These are phyloP conservation scores for Saturnispora diversa DNA, from an alignment of 805 yeast genomes.

Conservation along the genomic window DNA sequence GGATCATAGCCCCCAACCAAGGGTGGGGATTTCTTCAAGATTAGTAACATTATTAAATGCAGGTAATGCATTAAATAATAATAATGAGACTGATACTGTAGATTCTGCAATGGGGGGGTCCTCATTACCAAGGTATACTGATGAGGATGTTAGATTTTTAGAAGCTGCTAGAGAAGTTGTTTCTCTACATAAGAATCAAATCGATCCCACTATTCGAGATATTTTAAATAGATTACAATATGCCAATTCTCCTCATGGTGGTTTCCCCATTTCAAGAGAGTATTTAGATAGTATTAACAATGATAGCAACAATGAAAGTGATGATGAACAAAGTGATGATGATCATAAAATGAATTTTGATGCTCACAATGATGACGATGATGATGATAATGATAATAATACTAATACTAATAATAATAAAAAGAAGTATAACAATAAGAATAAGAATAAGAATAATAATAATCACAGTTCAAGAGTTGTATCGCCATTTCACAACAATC, in stretches of 20 bases:
- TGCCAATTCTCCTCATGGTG: constrained; percentile 52
- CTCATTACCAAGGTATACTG: constrained; percentile 18
- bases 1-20: background rate
- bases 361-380: background rate
- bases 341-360: background rate
- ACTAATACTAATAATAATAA: too few species aligned
- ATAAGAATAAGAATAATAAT: too few species aligned
- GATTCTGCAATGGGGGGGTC: background rate
- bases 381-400: background rate
- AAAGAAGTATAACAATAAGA: too few species aligned
- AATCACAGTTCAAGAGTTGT: too few species aligned
- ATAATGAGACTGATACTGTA: background rate
- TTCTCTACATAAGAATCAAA: constrained; percentile 33
- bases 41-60: background rate
- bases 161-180: constrained; percentile 56
- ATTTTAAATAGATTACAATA: constrained; percentile 52
- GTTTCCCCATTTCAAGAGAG: constrained; percentile 31
- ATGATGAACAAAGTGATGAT: background rate
- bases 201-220: constrained; percentile 58
- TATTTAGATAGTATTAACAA: constrained; percentile 11
- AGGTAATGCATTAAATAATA: background rate
- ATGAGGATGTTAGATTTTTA: constrained; percentile 48
- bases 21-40: background rate
- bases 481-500: too few species aligned
- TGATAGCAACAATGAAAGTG: background rate